Conservation (phyloP, 305 asterid genomes). For the Stenogyne calaminthoides region DNA sequence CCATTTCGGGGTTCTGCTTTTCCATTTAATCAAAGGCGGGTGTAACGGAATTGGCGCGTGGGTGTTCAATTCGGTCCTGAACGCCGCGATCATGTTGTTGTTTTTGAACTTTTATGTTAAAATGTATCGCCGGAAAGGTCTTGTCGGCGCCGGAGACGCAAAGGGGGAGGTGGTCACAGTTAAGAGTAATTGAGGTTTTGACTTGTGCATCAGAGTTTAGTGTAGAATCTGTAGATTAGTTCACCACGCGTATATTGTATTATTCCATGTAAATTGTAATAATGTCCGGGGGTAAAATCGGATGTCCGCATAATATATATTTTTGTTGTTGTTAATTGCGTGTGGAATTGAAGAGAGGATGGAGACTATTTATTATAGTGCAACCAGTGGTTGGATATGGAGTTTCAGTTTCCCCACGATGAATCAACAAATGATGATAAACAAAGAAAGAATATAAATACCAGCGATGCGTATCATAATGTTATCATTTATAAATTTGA, state of each 20-base stretch:
- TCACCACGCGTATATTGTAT: not conserved
- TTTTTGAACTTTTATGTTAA: constrained; percentile 64
- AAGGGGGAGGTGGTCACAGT: constrained; percentile 29
- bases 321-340: not conserved
- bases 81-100: constrained; percentile 59
- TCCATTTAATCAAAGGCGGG: constrained; percentile 80
- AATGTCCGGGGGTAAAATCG: not conserved
- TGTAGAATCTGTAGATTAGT: not conserved
- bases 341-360: no score
- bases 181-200: constrained; percentile 36
- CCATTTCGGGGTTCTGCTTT: constrained; percentile 66
- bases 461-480: no score
- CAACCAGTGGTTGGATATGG: not conserved
- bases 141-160: constrained; percentile 19
- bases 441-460: not conserved
- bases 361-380: no score
- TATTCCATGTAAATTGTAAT: not conserved
- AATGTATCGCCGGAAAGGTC: constrained; percentile 37
- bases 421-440: not conserved
- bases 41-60: constrained; percentile 96
- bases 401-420: not conserved
- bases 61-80: constrained; percentile 76
- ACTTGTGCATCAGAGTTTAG: not conserved
- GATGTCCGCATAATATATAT: not conserved
- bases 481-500: not conserved